Base-by-base conservation (phyloP, 2,329 filamentous ascomycete genomes). In the Pseudogymnoascus sp. region DNA sequence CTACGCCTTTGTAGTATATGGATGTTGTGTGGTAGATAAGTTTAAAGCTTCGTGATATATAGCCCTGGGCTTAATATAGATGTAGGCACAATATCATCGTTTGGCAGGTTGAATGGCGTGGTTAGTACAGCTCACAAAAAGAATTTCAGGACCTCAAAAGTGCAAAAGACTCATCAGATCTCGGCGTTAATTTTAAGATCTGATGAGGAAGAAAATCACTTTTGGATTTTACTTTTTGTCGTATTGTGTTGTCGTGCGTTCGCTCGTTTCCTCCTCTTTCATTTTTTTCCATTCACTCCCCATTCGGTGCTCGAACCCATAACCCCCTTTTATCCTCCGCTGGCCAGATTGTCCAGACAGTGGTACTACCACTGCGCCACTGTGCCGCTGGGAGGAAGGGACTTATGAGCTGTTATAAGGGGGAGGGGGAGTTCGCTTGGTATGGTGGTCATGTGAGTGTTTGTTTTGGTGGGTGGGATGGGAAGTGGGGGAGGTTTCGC, bases 151-250 rank as follows among this genome's bases (percentile, higher is more conserved):
- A 21, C 21, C 21, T 13, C 29, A 54, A 54, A 54, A 17, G 29
- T 50, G 47, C 47, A 54, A 54, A 54, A 54, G 47, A 54, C 47
- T 54, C 29, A 54, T 54, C 47, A 54, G 47, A 54, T 54, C 15
- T 33, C 29, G 5, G 10, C 11, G 35, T 37, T 37, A 13, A 37
- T 24, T 24, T 41, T 21, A 2, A 33, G 29, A 21, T 54, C 47
- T 54, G 47, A 54, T 33, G 47, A 54, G 47, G 13, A 13, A 54
- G 44, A 54, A 54, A 54, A 54, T 33, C 26, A 54, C 29, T 24
- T 31, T 54, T 54, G 31, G 44, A 54, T 54, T 54, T 54, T 54
- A 33, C 44, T 54, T 54, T 54, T 54, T 54, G 44, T 54, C 26
- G 26, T 54, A 17, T 17, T 17, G 17, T 17, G 17, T 17, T 17